Conservation (phyloP, 164 flowering plant genomes). For the Vitis vinifera region ASM3070453v1 NC_081812.1:18246501-18247000, state of each 20-base stretch:
- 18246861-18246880: background rate
- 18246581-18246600: background rate
- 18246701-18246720: too few relatives aligned
- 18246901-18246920: background rate
- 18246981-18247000: constrained; percentile 1
- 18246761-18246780: too few relatives aligned
- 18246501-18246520: constrained; percentile 83
- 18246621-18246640: background rate
- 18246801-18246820: too few relatives aligned
- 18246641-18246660: too few relatives aligned
- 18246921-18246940: too few relatives aligned
- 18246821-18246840: background rate
- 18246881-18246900: background rate
- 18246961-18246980: background rate
- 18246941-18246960: background rate
- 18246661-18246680: too few relatives aligned
- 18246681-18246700: too few relatives aligned
- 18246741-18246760: too few relatives aligned
- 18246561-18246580: background rate
- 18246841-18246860: background rate
- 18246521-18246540: constrained; percentile 13
- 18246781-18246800: too few relatives aligned
- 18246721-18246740: too few relatives aligned
- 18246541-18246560: background rate
- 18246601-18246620: background rate